Evolutionary conservation across 1,139 yeast species (phyloP).

Genomic region (Pichia sp.): DNA sequence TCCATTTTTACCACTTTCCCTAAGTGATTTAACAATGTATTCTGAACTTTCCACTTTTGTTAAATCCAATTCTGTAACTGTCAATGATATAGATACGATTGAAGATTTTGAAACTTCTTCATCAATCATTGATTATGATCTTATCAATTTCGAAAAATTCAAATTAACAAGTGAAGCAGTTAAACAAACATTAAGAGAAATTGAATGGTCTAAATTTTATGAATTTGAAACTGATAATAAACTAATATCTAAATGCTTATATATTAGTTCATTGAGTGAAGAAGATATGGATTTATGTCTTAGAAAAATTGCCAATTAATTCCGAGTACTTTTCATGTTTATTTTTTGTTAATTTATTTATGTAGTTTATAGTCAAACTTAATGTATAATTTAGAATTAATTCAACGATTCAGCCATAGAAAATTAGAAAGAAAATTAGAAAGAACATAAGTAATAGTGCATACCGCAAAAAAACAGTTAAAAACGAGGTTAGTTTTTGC

Average conservation of each 20-base stretch:
- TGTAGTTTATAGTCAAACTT: not conserved
- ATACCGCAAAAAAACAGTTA: too few species aligned
- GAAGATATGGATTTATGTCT: constrained; percentile 59
- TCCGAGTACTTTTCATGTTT: not conserved
- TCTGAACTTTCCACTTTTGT: constrained; percentile 57
- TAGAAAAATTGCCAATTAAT: constrained; percentile 5
- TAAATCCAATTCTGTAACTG: constrained; percentile 18
- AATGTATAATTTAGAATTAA: not conserved
- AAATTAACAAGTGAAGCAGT: constrained; percentile 73
- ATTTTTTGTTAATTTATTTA: not conserved
- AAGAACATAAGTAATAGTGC: too few species aligned
- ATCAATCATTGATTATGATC: constrained; percentile 32
- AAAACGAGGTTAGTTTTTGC: too few species aligned
- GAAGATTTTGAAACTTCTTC: constrained; percentile 16
- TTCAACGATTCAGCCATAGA: not conserved
- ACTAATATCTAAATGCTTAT: constrained; percentile 73
- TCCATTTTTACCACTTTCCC: constrained; percentile 81
- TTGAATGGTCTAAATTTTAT: constrained; percentile 78
- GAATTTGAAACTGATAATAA: constrained; percentile 45
- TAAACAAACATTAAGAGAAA: constrained; percentile 70
- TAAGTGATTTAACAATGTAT: constrained; percentile 77
- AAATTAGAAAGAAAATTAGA: too few species aligned
- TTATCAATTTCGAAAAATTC: constrained; percentile 73
- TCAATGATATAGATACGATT: constrained; percentile 5
- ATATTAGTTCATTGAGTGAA: constrained; percentile 67